These are phyloP conservation scores for Piper betle DNA, from an alignment of 164 flowering plant species.

Conservation along the genomic window DNA sequence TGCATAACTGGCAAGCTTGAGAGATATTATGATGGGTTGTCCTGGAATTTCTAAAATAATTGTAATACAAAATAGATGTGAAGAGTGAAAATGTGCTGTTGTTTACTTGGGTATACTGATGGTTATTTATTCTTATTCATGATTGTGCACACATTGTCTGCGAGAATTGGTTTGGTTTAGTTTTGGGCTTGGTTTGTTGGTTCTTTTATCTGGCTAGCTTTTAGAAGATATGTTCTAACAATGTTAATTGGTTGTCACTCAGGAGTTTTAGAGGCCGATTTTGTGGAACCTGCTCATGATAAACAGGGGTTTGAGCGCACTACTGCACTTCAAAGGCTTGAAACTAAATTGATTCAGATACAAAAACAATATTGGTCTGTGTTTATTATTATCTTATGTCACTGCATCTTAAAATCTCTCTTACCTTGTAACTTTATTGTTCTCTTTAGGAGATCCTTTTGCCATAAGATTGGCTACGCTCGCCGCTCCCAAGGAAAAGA, in stretches of 20 bases:
- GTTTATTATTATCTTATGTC: conserved; percentile 1
- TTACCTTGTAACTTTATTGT: not conserved
- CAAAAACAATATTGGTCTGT: conserved; percentile 79
- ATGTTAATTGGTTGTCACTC: not conserved
- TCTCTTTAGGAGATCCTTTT: conserved; percentile 34
- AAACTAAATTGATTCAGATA: conserved; percentile 46
- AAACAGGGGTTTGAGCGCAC: conserved; percentile 99
- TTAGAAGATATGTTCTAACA: no score
- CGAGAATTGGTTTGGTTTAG: no score
- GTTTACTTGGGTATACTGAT: no score
- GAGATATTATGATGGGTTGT: no score
- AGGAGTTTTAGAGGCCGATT: conserved; percentile 97
- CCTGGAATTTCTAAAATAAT: no score
- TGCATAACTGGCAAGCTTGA: no score
- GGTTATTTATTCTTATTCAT: no score
- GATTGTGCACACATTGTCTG: no score
- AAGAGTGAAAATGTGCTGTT: no score
- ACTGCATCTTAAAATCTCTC: not conserved
- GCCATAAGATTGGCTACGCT: conserved; percentile 79
- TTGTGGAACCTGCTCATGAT: conserved; percentile 99
- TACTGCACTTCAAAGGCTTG: conserved; percentile 75
- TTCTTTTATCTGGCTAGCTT: not conserved
- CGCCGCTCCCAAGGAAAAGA: conserved; percentile 27
- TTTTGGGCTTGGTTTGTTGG: no score
- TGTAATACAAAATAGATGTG: no score